Percentiles rank a stretch among this genome's conserved stretches.
phyloP scores from a whole-genome alignment of 2,329 filamentous ascomycete species.

The Pezicula carpinea region DNA sequence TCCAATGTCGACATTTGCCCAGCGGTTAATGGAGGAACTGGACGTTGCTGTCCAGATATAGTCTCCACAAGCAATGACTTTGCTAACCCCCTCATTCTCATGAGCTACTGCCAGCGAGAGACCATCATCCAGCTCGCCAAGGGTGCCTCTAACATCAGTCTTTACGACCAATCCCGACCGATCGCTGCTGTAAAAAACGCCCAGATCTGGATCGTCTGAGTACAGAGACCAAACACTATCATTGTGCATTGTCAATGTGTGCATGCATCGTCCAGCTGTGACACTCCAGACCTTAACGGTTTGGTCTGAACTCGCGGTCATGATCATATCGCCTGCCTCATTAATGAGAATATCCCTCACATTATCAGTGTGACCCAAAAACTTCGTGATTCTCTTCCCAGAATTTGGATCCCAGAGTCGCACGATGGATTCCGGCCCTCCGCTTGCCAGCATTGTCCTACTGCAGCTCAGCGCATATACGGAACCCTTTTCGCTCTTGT shows the following conservation, averaged over 20 bases:
- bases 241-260: slow-evolving; percentile 98
- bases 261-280: slow-evolving; percentile 91
- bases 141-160: slow-evolving; percentile 76
- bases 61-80: slow-evolving; percentile 48
- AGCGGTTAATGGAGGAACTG: slow-evolving; percentile 70
- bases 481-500: slow-evolving; percentile 84
- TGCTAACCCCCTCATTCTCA: slow-evolving; percentile 78
- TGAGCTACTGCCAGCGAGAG: slow-evolving; percentile 86
- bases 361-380: slow-evolving; percentile 94
- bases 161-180: slow-evolving; percentile 92
- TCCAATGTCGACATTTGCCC: slow-evolving; percentile 75
- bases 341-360: slow-evolving; percentile 88
- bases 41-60: slow-evolving; percentile 70
- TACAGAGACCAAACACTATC: slow-evolving; percentile 96
- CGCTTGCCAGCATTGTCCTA: slow-evolving; percentile 79
- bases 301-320: slow-evolving; percentile 93
- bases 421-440: slow-evolving; percentile 89
- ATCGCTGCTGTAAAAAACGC: slow-evolving; percentile 92
- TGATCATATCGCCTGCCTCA: slow-evolving; percentile 80
- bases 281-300: slow-evolving; percentile 98
- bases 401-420: slow-evolving; percentile 87
- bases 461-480: slow-evolving; percentile 85
- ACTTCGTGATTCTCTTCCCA: slow-evolving; percentile 88
- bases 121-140: slow-evolving; percentile 76
- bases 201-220: slow-evolving; percentile 79